Conservation (phyloP, 2,329 filamentous ascomycete species). For the Penicillium sp. region DNA sequence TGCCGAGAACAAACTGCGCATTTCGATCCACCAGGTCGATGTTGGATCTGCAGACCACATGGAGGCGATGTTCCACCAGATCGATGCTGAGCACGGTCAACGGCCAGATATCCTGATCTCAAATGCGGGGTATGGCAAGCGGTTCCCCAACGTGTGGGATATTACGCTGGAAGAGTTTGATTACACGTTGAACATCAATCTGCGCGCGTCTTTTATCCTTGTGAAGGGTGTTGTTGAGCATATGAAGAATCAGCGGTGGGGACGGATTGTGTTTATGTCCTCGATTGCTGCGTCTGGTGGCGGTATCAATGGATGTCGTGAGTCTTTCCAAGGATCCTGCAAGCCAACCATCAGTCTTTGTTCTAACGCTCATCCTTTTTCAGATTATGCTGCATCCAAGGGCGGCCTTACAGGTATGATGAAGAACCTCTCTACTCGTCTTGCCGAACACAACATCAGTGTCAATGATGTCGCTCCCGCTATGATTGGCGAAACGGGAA, state of each 20-base stretch:
- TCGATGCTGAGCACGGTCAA: constrained; percentile 54
- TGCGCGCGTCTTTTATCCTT: constrained; percentile 63
- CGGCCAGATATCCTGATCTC: constrained; percentile 64
- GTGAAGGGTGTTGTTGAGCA: constrained; percentile 60
- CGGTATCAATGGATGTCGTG: constrained; percentile 62
- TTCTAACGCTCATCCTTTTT: neutral
- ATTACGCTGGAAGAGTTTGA: constrained; percentile 66
- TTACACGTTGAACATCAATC: constrained; percentile 61
- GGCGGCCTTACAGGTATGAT: constrained; percentile 65
- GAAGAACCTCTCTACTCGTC: constrained; percentile 61
- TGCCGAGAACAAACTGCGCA: constrained; percentile 33
- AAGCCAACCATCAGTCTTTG: neutral
- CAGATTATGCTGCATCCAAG: constrained; percentile 59
- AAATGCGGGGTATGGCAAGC: constrained; percentile 67
- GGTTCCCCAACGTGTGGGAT: constrained; percentile 57
- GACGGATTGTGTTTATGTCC: constrained; percentile 64
- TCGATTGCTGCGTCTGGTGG: constrained; percentile 64
- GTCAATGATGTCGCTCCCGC: constrained; percentile 69
- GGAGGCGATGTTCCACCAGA: constrained; percentile 54
- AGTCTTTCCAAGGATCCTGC: constrained; percentile 11
- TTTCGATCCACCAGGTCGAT: constrained; percentile 60
- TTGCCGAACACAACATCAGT: constrained; percentile 62
- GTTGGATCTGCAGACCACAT: constrained; percentile 57
- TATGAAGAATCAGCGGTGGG: constrained; percentile 63
- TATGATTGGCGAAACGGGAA: constrained; percentile 65